phyloP scores from a whole-genome alignment of 768 basidiomycete species.

The Boletellus ananas region DNA sequence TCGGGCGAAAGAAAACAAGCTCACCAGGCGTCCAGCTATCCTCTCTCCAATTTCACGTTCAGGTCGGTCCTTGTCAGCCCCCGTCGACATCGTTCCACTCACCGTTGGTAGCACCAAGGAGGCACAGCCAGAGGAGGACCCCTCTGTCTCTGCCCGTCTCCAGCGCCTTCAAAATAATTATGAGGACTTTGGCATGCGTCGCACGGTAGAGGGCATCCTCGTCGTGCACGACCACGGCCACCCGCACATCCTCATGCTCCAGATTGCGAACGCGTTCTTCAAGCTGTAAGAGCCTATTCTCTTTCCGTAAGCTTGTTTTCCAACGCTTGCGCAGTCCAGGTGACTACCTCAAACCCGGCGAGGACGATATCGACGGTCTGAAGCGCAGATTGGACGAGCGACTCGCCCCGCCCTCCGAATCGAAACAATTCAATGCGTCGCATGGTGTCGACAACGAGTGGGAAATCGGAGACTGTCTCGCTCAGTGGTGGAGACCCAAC shows the following conservation, averaged over 20 bases:
- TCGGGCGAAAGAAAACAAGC: neutral
- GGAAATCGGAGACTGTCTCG: conserved; percentile 96
- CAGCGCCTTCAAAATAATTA: conserved; percentile 95
- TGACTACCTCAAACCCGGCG: conserved; percentile 97
- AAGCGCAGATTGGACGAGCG: conserved; percentile 87
- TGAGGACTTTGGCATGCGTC: conserved; percentile 94
- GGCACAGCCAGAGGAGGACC: conserved; percentile 95
- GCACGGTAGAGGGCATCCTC: conserved; percentile 77
- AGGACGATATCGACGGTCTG: conserved; percentile 88
- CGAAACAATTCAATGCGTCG: conserved; percentile 68
- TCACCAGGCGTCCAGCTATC: conserved; percentile 49
- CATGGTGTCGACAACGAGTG: conserved; percentile 86
- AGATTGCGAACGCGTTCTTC: conserved; percentile 98
- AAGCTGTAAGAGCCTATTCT: conserved; percentile 68
- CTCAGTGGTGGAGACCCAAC: conserved; percentile 98
- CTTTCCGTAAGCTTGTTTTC: neutral
- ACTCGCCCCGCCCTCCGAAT: conserved; percentile 74
- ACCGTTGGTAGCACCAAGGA: conserved; percentile 76
- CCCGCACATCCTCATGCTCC: conserved; percentile 96
- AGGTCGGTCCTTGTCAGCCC: conserved; percentile 43
- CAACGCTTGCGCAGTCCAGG: conserved; percentile 61
- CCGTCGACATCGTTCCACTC: conserved; percentile 5
- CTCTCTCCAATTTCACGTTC: conserved; percentile 89
- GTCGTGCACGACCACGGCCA: conserved; percentile 96
- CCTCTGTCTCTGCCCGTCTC: conserved; percentile 90